phyloP scores from a whole-genome alignment of 1,139 yeast genomes.

The Sporopachydermia cereana region DNA sequence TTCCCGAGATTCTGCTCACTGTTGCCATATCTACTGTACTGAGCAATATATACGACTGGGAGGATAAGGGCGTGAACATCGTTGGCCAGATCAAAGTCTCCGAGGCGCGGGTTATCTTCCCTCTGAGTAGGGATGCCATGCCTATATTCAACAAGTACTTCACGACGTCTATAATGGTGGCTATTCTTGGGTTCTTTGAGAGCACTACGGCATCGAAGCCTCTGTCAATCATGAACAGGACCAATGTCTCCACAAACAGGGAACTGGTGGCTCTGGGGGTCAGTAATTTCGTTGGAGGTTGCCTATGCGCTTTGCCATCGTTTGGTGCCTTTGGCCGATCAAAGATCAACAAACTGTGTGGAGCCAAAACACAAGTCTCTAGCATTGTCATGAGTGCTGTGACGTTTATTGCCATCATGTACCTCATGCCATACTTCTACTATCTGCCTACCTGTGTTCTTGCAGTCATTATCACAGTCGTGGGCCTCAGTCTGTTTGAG shows the following conservation, averaged over 20 bases:
- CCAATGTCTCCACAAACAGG: conserved; percentile 45
- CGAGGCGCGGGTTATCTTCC: conserved; percentile 1
- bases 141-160: conserved; percentile 26
- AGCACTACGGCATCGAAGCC: conserved; percentile 50
- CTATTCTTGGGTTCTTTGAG: conserved; percentile 49
- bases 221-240: conserved; percentile 36
- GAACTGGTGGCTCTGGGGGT: conserved; percentile 47
- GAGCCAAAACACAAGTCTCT: conserved; percentile 41
- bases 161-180: conserved; percentile 41
- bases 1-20: conserved; percentile 43
- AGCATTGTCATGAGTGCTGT: conserved; percentile 46
- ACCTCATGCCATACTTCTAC: conserved; percentile 31
- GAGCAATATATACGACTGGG: conserved; percentile 31
- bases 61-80: conserved; percentile 29
- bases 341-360: conserved; percentile 42
- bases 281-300: conserved; percentile 34
- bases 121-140: conserved; percentile 10
- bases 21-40: conserved; percentile 33
- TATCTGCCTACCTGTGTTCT: conserved; percentile 42
- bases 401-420: conserved; percentile 34
- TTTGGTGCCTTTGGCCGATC: conserved; percentile 55
- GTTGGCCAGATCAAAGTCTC: conserved; percentile 31
- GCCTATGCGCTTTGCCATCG: conserved; percentile 45
- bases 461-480: conserved; percentile 40
- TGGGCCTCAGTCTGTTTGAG: conserved; percentile 41